Evolutionary conservation across 306 rosid species (phyloP), one percentile per base, ranked within the genome.

Genomic region (Vicia villosa): DNA sequence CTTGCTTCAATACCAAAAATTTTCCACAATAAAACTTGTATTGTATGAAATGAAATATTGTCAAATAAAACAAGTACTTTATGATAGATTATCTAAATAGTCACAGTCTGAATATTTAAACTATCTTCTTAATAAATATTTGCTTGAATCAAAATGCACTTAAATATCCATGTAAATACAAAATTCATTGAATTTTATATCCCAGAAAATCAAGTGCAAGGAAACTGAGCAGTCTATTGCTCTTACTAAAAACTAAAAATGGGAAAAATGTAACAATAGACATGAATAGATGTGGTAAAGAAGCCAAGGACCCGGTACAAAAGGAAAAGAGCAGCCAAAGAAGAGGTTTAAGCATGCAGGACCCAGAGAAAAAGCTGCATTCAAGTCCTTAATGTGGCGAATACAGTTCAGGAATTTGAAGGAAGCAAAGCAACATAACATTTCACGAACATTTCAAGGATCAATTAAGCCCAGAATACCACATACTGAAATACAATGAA

Each of bases 61-160:
- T 21, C 50, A 45, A 68, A 21, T 6, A 8, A 5, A 55, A 80
- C 14, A 28, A 63, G 54, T 7, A 37, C 16, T 32, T 13, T 32
- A 21, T 10, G 70, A 69, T 49, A 47, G 66, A 66, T 47, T 64
- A 61, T 21, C 54, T 19, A 41, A 46, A 63, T 50, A 72, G 55
- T 38, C 59, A 14, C 20, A 10, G 24, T 50, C 30, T 40, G 6
- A 70, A 78, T 17, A 46, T 57, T 66, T 16, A 9, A 63, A 65
- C 37, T 37, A 36, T 58, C 52, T 22, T 58, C 52, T 22, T 10
- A 72, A n/a, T 57, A 55, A 56, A 6, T 21, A 38, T 65, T 56
- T 36, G 30, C 45, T 45, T 36, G 34, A 46, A 70, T 56, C 45
- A 54, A 55, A 71, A 24, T 24, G 52, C 49, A 49, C 52, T 38